These are phyloP conservation scores for Neospermospora avenae DNA, from an alignment of 2,329 filamentous ascomycete genomes.

Conservation along the genomic window DNA sequence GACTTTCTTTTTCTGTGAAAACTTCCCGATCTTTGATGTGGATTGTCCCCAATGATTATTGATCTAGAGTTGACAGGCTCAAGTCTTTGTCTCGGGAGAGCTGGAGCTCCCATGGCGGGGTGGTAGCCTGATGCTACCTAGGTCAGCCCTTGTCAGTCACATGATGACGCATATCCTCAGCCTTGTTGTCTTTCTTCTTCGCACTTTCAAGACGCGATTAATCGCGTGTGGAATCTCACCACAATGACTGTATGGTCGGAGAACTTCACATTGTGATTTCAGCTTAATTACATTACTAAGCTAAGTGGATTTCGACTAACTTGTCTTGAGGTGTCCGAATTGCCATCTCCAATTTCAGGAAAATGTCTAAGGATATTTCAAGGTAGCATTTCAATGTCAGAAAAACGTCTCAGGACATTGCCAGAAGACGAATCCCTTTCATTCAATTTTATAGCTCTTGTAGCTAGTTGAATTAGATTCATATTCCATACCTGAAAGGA, in stretches of 20 bases:
- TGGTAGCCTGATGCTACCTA: conserved; percentile 4
- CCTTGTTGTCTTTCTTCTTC: not conserved
- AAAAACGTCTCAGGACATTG: too few species aligned
- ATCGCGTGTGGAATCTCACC: too few species aligned
- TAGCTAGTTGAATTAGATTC: not conserved
- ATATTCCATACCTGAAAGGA: not conserved
- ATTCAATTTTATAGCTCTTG: not conserved
- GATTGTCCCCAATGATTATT: not conserved
- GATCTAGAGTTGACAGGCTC: not conserved
- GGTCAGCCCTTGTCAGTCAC: not conserved
- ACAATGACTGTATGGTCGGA: too few species aligned
- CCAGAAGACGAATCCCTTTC: not conserved
- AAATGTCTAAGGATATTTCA: too few species aligned
- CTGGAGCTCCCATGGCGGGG: conserved; percentile 6
- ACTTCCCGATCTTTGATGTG: not conserved
- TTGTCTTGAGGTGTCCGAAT: too few species aligned
- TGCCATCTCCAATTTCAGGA: too few species aligned
- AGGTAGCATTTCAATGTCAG: too few species aligned
- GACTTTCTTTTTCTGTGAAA: not conserved
- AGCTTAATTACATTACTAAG: too few species aligned
- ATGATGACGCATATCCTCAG: not conserved
- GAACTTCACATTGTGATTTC: too few species aligned
- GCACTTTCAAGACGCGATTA: not conserved
- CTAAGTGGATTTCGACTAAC: too few species aligned
- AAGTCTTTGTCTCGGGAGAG: not conserved